phyloP scores from a whole-genome alignment of 1,284 basidiomycete genomes.

The Farysia itapuensis region DNA sequence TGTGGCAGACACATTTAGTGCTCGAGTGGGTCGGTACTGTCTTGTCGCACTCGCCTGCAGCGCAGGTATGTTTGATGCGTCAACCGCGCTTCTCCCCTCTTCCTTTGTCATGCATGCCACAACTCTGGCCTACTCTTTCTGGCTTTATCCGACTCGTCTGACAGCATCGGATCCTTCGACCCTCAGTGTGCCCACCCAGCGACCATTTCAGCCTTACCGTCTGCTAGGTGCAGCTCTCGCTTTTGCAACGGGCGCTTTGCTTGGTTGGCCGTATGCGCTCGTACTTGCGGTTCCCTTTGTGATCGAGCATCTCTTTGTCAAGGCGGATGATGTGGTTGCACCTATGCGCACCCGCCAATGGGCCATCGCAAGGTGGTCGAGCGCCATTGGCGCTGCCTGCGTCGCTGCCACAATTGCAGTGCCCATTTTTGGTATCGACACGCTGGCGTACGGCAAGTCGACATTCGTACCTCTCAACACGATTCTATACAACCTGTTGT shows the following conservation, averaged over 20 bases:
- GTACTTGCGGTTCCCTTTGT: slow-evolving; percentile 85
- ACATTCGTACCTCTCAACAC: slow-evolving; percentile 90
- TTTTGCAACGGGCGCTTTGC: slow-evolving; percentile 80
- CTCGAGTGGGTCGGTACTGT: slow-evolving; percentile 85
- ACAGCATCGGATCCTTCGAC: slow-evolving; percentile 13
- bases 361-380: slow-evolving; percentile 65
- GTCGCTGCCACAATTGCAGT: slow-evolving; percentile 70
- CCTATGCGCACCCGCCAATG: slow-evolving; percentile 7
- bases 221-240: slow-evolving; percentile 67
- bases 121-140: slow-evolving; percentile 77
- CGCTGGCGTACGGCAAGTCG: slow-evolving; percentile 78
- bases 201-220: slow-evolving; percentile 24
- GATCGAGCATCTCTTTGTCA: slow-evolving; percentile 82
- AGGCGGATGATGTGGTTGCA: slow-evolving; percentile 63
- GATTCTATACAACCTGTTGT: slow-evolving; percentile 86
- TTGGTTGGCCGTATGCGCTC: slow-evolving; percentile 94
- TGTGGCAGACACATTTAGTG: slow-evolving; percentile 79
- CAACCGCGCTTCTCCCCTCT: slow-evolving; percentile 72
- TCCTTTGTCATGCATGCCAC: slow-evolving; percentile 91
- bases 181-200: slow-evolving; percentile 21
- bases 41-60: slow-evolving; percentile 81
- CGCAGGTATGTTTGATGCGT: slow-evolving; percentile 90
- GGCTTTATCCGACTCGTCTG: slow-evolving; percentile 68
- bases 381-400: slow-evolving; percentile 67
- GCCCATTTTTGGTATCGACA: slow-evolving; percentile 65